Base-by-base conservation (phyloP, 2,329 filamentous ascomycete species). In the Cercospora janseana region DNA sequence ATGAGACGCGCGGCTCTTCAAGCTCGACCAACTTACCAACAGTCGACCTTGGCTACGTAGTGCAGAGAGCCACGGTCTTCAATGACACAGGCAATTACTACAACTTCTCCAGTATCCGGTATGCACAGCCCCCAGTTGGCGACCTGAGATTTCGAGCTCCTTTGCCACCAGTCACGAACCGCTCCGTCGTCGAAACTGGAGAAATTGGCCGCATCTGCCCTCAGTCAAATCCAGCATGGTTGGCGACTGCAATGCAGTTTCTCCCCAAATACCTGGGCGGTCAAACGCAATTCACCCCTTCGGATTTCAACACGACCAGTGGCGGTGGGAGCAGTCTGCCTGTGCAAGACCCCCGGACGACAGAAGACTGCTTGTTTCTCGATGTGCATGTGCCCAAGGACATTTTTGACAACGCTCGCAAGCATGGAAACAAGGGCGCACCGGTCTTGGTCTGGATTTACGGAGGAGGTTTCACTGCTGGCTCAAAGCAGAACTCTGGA, bases 51-150 rank as follows among this genome's bases (percentile, higher is more conserved):
- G 77, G 76, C 31, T 81, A 81, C 60, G 71, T 76, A 48, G 63
- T 78, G 16, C 75, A 80, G 43, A 69, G 72, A 58, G 77, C 74
- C 24, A 62, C 72, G 4, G 61, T 62, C 9, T 72, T 72, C 59
- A 77, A 77, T 64, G 49, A 42, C 2, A 55, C 34, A 7, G 37
- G 29, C 52, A 43, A 55, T 13, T 51, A 46, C 21, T 80, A 79
- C 64, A 79, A 75, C 54, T 81, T 81, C 65, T 73, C 67, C 44
- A 80, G 81, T 57, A 80, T 81, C 55, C 72, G 78, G 24, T 82
- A 75, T 63, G 79, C 77, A 5, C 74, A 75, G 21, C 73, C 79
- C 12, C 79, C 79, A 1, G 50, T 75, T 2, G 77, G 75, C 8
- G 60, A 78, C 10, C 63, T 79, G 28, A 69, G 79, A 23, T 81